Evolutionary conservation across 345 rosid species (phyloP), one percentile per base, ranked within the genome.

Genomic region (Lepidium aucheri): DNA sequence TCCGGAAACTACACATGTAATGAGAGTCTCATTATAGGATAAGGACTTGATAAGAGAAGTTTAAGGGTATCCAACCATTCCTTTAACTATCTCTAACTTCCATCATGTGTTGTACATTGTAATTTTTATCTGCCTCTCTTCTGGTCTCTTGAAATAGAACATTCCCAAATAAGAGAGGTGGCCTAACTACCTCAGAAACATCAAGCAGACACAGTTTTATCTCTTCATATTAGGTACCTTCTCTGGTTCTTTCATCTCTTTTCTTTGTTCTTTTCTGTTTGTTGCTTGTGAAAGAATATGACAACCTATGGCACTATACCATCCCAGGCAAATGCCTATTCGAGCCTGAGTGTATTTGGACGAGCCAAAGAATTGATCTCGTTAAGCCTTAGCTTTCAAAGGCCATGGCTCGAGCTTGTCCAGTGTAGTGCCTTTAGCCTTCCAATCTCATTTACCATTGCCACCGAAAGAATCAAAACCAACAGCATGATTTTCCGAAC

Each of bases 321-420:
- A n/a, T 42, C 80, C 8, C 80, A 78, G 26, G 32, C 38, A 28
- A 40, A 44, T 11, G 59, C 72, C 9, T 22, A 80, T 0, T 20
- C 81, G 17, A 64, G 50, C 59, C 50, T n/a, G 8, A 59, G 51
- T 41, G 41, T 65, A 54, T 24, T 79, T 2, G 56, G 76, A 58
- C 72, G 63, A 7, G 79, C 85, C 16, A 76, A 67, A 76, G 89
- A 78, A 9, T 76, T 43, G 61, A 77, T 85, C 59, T 66, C 24
- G 41, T 61, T 74, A 4, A 66, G 79, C 53, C 77, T 82, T 7
- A 78, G 79, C 55, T 49, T 74, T 9, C 76, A 65, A 59, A 80
- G 77, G 40, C 80, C 87, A 77, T 87, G 89, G 97, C 60, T 49
- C 47, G 85, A 85, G 50, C 76, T 88, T 80, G 32, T 83, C 51